Conservation (phyloP, 768 basidiomycete genomes). For the Roridomyces roridus region DNA sequence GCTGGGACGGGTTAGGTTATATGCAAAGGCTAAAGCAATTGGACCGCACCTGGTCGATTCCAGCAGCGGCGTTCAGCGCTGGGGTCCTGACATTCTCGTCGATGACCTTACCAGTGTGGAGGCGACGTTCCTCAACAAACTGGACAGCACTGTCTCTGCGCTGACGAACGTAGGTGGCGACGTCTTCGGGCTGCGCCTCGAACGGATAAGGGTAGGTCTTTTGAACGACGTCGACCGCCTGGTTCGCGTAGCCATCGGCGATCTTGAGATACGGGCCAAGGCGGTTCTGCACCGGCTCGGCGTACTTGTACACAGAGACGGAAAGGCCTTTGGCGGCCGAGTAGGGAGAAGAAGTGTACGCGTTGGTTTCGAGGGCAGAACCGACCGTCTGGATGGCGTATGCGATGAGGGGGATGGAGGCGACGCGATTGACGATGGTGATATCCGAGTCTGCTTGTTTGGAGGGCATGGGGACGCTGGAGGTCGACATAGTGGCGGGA, state of each 20-base stretch:
- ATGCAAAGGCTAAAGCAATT: conserved; percentile 22
- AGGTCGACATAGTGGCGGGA: conserved; percentile 19
- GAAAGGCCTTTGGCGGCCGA: conserved; percentile 68
- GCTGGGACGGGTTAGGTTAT: no score
- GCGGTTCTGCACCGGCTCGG: conserved; percentile 69
- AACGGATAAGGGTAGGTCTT: conserved; percentile 79
- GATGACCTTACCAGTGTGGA: conserved; percentile 63
- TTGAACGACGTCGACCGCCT: conserved; percentile 76
- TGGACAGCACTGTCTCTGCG: conserved; percentile 60
- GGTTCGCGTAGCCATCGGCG: conserved; percentile 67
- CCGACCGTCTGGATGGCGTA: conserved; percentile 68
- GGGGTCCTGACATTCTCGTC: conserved; percentile 71
- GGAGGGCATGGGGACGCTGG: conserved; percentile 23
- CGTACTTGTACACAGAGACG: conserved; percentile 60
- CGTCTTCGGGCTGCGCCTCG: conserved; percentile 74
- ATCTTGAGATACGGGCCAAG: conserved; percentile 70
- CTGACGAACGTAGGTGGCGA: conserved; percentile 63
- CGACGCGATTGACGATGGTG: conserved; percentile 66
- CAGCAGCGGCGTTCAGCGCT: conserved; percentile 65
- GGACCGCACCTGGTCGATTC: conserved; percentile 69
- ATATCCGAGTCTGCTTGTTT: conserved; percentile 60
- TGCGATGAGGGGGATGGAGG: conserved; percentile 76
- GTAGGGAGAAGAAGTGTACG: conserved; percentile 70
- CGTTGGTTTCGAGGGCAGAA: conserved; percentile 61
- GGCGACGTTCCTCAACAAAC: conserved; percentile 39